Percentiles rank a stretch among this genome's conserved stretches.
Evolutionary conservation across 2,329 filamentous ascomycete genomes (phyloP).

Genomic region (Aspergillus ustus): DNA sequence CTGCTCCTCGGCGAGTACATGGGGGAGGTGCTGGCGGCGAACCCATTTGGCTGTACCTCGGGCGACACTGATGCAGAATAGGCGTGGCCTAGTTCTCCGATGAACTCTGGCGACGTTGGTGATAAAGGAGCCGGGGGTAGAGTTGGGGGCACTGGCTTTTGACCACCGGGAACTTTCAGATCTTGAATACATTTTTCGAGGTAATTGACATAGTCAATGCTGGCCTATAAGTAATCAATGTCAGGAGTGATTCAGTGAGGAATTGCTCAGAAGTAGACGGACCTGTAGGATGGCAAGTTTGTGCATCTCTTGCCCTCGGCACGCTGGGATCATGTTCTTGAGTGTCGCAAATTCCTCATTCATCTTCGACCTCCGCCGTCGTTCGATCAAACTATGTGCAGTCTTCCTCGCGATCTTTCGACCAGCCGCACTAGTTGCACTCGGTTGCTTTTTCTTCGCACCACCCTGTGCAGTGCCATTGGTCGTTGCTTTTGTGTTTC

Average conservation of each 20-base stretch:
- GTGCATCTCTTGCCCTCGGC: constrained; percentile 93
- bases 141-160: constrained; percentile 23
- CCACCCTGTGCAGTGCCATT: constrained; percentile 36
- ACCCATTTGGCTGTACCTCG: constrained; percentile 32
- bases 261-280: constrained; percentile 31
- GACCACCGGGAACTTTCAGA: constrained; percentile 63
- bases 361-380: constrained; percentile 91
- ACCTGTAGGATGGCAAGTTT: constrained; percentile 95
- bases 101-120: constrained; percentile 41
- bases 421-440: constrained; percentile 79
- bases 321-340: constrained; percentile 95
- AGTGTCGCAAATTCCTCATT: constrained; percentile 95
- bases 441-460: constrained; percentile 77
- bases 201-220: constrained; percentile 95
- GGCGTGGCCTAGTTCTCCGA: constrained; percentile 30
- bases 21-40: constrained; percentile 34
- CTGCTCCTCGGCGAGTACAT: constrained; percentile 39
- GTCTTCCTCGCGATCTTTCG: constrained; percentile 95
- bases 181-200: constrained; percentile 85
- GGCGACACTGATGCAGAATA: constrained; percentile 44
- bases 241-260: constrained; percentile 14
- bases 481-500: constrained; percentile 26
- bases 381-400: constrained; percentile 92
- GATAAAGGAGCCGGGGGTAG: constrained; percentile 37
- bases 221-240: constrained; percentile 64